These are phyloP conservation scores for Kandelia obovata DNA, from an alignment of 345 rosid genomes.

Conservation along the genomic window DNA sequence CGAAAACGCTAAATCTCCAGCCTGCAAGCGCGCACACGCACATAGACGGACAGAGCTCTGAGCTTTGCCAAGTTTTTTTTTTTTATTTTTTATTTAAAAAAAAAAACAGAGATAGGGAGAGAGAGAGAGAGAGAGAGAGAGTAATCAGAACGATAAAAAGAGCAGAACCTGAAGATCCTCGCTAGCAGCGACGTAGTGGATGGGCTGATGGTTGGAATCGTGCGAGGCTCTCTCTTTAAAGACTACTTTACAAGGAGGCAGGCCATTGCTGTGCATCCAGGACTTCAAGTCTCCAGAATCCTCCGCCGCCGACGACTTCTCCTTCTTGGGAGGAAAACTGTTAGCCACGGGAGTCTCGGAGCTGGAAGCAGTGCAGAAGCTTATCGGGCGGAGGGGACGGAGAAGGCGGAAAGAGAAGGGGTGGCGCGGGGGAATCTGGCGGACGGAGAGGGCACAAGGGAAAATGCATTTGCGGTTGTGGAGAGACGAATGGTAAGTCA, in stretches of 20 bases:
- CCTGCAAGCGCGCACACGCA: conserved; percentile 34
- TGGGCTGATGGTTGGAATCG: conserved; percentile 60
- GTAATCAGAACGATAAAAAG: conserved; percentile 2
- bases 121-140: not conserved
- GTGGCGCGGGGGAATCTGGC: conserved; percentile 26
- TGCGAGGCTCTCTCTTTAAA: conserved; percentile 74
- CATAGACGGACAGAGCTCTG: not conserved
- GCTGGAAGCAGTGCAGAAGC: conserved; percentile 43
- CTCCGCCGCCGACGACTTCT: conserved; percentile 33
- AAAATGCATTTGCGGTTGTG: conserved; percentile 38
- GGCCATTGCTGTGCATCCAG: conserved; percentile 90
- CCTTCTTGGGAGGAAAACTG: conserved; percentile 41
- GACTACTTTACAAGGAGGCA: conserved; percentile 81
- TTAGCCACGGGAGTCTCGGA: conserved; percentile 64
- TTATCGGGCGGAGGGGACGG: conserved; percentile 31
- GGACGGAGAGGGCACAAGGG: conserved; percentile 19
- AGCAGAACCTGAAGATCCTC: conserved; percentile 70
- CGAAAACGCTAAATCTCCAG: conserved; percentile 79
- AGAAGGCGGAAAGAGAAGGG: conserved; percentile 24
- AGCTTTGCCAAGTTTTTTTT: not conserved
- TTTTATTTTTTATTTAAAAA: not conserved
- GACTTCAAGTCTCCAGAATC: conserved; percentile 62
- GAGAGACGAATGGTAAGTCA: conserved; percentile 11
- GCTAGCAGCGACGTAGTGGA: conserved; percentile 87
- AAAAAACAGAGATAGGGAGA: conserved; percentile 9